phyloP scores from a whole-genome alignment of 2,329 filamentous ascomycete genomes.

The Cercospora nicotianae region DNA sequence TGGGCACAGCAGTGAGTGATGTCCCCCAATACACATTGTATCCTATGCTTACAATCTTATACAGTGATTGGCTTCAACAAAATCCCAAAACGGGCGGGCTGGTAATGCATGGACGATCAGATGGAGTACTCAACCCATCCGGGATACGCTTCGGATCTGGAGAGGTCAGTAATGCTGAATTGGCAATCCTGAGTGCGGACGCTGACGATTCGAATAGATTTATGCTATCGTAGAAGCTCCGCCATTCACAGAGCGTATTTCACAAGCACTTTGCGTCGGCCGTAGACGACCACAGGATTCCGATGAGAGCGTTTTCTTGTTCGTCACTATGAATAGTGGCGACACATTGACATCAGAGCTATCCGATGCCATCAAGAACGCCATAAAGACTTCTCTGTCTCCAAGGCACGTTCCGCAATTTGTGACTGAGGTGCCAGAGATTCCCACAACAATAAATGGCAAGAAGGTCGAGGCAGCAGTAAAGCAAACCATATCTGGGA shows the following conservation, averaged over 20 bases:
- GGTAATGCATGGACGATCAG: constrained; percentile 48
- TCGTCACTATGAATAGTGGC: constrained; percentile 40
- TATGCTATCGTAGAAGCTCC: constrained; percentile 51
- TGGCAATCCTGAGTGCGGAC: background rate
- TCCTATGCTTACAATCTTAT: background rate
- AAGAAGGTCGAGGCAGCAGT: constrained; percentile 51
- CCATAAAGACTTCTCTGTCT: constrained; percentile 34
- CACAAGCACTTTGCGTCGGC: constrained; percentile 44
- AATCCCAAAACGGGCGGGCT: constrained; percentile 46
- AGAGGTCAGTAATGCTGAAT: constrained; percentile 32
- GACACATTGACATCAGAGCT: constrained; percentile 34
- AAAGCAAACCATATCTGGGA: constrained; percentile 45
- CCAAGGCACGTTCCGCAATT: constrained; percentile 46
- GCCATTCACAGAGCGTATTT: constrained; percentile 40
- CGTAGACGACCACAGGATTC: constrained; percentile 40
- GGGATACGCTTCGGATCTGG: constrained; percentile 51
- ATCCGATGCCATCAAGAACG: constrained; percentile 26
- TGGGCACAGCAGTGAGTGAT: constrained; percentile 45
- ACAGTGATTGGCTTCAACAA: constrained; percentile 45
- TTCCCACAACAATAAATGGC: constrained; percentile 47
- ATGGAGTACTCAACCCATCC: constrained; percentile 51
- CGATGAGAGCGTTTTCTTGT: constrained; percentile 45
- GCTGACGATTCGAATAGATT: constrained; percentile 32
- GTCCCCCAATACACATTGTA: background rate
- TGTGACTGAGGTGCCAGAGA: constrained; percentile 38